Evolutionary conservation across 2,329 filamentous ascomycete species (phyloP).

Genomic region (Ophiostoma fasciatum): DNA sequence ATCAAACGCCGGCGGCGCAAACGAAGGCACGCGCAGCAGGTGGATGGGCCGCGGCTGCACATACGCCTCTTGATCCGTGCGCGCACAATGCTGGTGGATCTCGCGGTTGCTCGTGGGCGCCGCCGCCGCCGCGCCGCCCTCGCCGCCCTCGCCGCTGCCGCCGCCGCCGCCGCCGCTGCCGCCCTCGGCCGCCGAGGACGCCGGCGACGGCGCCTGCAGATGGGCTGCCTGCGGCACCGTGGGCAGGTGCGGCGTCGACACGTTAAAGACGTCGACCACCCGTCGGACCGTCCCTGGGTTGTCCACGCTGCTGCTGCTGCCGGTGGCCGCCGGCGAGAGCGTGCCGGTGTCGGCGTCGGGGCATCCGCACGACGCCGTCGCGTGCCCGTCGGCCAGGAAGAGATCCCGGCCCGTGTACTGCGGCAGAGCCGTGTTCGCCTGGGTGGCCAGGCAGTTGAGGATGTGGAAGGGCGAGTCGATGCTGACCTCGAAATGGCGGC

Average conservation of each 20-base stretch:
- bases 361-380: slow-evolving; percentile 55
- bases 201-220: slow-evolving; percentile 21
- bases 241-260: slow-evolving; percentile 25
- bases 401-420: slow-evolving; percentile 49
- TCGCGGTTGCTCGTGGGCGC: no score
- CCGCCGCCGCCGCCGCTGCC: neutral
- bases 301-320: no score
- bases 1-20: slow-evolving; percentile 77
- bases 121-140: no score
- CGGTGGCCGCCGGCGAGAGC: no score
- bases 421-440: slow-evolving; percentile 74
- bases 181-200: no score
- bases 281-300: no score
- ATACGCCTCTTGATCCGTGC: slow-evolving; percentile 12
- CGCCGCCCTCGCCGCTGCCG: slow-evolving; percentile 16
- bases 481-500: slow-evolving; percentile 87
- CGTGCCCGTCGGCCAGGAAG: slow-evolving; percentile 22
- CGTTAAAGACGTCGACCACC: no score
- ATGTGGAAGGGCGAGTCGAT: slow-evolving; percentile 94
- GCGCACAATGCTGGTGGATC: slow-evolving; percentile 11
- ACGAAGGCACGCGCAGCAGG: slow-evolving; percentile 67
- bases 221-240: slow-evolving; percentile 43
- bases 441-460: slow-evolving; percentile 82
- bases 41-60: slow-evolving; percentile 59
- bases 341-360: slow-evolving; percentile 31